A percentile compares a stretch with the other conserved stretches of the same genome.
Conservation (phyloP, 345 rosid species). For the Gossypium mustelinum region DNA sequence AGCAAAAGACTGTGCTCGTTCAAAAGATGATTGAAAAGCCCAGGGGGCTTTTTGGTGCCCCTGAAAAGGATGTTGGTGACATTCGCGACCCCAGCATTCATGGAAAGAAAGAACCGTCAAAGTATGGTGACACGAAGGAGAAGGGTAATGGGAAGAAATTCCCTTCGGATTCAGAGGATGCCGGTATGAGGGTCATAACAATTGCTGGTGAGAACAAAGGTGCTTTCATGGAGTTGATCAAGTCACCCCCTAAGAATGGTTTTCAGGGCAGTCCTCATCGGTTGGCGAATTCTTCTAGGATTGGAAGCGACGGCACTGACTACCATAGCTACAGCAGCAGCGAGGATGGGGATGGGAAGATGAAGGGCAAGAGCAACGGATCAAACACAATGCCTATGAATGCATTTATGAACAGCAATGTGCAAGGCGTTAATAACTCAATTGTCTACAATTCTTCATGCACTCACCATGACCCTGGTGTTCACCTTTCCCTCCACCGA, state of each 20-base stretch:
- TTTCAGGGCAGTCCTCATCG: slow-evolving; percentile 24
- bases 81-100: slow-evolving; percentile 2
- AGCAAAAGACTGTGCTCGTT: slow-evolving; percentile 63
- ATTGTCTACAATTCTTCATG: slow-evolving; percentile 58
- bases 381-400: slow-evolving; percentile 36
- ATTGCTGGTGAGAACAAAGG: slow-evolving; percentile 93
- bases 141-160: slow-evolving; percentile 33
- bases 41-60: slow-evolving; percentile 7
- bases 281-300: not conserved
- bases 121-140: slow-evolving; percentile 15
- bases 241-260: slow-evolving; percentile 36
- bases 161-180: slow-evolving; percentile 38
- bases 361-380: slow-evolving; percentile 29
- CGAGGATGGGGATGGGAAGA: slow-evolving; percentile 32
- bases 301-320: slow-evolving; percentile 24
- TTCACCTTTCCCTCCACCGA: slow-evolving; percentile 48
- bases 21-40: slow-evolving; percentile 43
- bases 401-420: slow-evolving; percentile 75
- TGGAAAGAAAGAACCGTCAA: slow-evolving; percentile 14
- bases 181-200: slow-evolving; percentile 55
- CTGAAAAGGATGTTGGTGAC: slow-evolving; percentile 17
- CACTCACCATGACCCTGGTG: slow-evolving; percentile 77
- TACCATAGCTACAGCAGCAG: slow-evolving; percentile 38
- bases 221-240: slow-evolving; percentile 69
- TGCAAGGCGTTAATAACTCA: slow-evolving; percentile 84